Percentiles rank a stretch among this genome's conserved stretches.
Evolutionary conservation across 371 early-diverging fungal species (phyloP).

Genomic region (Vairimorpha apis): DNA sequence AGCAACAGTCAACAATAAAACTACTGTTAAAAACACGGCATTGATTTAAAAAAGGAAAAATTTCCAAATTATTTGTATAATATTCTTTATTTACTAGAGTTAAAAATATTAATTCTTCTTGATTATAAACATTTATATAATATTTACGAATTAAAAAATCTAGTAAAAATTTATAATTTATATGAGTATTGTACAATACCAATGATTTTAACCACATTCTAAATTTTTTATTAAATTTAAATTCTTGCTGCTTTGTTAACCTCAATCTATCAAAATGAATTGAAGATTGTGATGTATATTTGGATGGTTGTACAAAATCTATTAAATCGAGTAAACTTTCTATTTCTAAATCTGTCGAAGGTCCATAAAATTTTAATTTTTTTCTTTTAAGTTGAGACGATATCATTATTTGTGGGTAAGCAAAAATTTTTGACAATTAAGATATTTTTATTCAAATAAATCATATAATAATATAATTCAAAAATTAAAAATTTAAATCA

Average conservation of each 20-base stretch:
- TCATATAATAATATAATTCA: too few species aligned
- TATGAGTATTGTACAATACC: constrained; percentile 2
- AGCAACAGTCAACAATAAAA: constrained; percentile 24
- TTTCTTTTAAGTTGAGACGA: constrained; percentile 39
- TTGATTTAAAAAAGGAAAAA: constrained; percentile 13
- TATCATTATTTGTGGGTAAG: too few species aligned
- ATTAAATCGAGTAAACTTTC: constrained; percentile 42
- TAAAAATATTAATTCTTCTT: constrained; percentile 43
- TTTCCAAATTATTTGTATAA: neutral
- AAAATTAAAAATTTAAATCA: too few species aligned
- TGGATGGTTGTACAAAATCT: constrained; percentile 6
- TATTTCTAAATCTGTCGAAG: constrained; percentile 34
- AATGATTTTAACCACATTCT: constrained; percentile 28
- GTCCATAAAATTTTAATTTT: too few species aligned
- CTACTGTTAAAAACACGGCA: constrained; percentile 19
- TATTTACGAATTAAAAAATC: constrained; percentile 54
- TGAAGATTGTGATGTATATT: constrained; percentile 27
- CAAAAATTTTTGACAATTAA: too few species aligned
- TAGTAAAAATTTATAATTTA: constrained; percentile 33
- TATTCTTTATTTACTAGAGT: constrained; percentile 39
- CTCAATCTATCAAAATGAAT: constrained; percentile 44
- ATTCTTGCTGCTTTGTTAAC: constrained; percentile 39
- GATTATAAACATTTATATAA: constrained; percentile 37
- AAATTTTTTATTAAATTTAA: constrained; percentile 44
- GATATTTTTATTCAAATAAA: too few species aligned